Evolutionary conservation across 208 protist genomes (phyloP).

Genomic region (Wallacemonas sp.): DNA sequence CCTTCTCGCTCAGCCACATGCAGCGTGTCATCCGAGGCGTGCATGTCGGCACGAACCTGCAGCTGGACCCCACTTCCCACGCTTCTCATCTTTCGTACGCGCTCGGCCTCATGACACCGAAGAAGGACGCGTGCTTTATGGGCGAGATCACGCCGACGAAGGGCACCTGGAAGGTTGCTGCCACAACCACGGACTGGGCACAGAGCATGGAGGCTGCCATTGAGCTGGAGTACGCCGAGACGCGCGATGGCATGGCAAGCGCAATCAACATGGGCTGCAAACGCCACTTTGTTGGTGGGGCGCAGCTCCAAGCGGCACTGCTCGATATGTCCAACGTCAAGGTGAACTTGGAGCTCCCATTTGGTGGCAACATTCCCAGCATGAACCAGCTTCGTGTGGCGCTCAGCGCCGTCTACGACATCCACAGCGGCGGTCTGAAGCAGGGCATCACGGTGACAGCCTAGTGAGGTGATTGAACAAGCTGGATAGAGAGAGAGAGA

Average conservation of each 20-base stretch:
- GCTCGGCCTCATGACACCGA: constrained; percentile 51
- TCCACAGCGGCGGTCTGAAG: constrained; percentile 66
- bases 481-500: constrained; percentile 7
- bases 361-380: constrained; percentile 67
- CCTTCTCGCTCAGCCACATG: constrained; percentile 69
- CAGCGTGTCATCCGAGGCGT: constrained; percentile 84
- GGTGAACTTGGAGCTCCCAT: constrained; percentile 74
- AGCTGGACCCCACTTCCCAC: constrained; percentile 59
- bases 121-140: constrained; percentile 53
- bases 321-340: constrained; percentile 61
- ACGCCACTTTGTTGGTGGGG: constrained; percentile 73
- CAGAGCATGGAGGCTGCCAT: constrained; percentile 64
- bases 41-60: constrained; percentile 74
- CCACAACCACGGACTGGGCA: constrained; percentile 64
- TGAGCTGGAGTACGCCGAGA: constrained; percentile 79
- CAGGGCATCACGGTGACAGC: constrained; percentile 82
- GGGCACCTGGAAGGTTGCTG: constrained; percentile 80
- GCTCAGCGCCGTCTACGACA: constrained; percentile 83
- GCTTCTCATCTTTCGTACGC: constrained; percentile 71
- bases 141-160: constrained; percentile 73
- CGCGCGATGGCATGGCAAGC: constrained; percentile 56
- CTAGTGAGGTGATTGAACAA: constrained; percentile 17
- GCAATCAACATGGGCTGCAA: constrained; percentile 69
- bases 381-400: constrained; percentile 71
- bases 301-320: constrained; percentile 54